Percentiles rank a stretch among this genome's conserved stretches.
phyloP scores from a whole-genome alignment of 441 rosid genomes.

The Sinapis alba region DNA sequence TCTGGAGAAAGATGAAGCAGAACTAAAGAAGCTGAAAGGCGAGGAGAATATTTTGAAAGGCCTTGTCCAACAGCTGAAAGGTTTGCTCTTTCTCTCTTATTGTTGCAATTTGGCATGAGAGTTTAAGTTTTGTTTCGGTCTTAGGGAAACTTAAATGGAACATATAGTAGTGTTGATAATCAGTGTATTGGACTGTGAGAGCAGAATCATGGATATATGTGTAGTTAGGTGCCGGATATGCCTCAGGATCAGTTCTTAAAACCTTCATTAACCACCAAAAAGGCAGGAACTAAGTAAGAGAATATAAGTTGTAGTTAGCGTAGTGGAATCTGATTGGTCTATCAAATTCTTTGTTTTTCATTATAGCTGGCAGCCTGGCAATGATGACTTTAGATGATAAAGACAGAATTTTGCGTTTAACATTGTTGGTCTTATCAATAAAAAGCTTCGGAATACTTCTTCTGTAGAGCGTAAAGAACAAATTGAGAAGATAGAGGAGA shows the following conservation, averaged over 20 bases:
- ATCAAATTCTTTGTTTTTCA: constrained; percentile 1
- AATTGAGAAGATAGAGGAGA: constrained; percentile 91
- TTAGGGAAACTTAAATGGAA: not conserved
- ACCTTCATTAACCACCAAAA: not conserved
- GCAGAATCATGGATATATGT: not conserved
- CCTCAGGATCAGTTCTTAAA: not conserved
- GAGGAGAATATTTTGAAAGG: constrained; percentile 80
- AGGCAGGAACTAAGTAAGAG: not conserved
- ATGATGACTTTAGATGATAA: not conserved
- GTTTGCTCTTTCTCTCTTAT: constrained; percentile 40
- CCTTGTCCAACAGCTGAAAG: constrained; percentile 85
- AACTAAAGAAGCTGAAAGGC: constrained; percentile 61
- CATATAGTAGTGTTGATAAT: not conserved
- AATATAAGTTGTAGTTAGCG: not conserved
- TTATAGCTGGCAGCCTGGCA: not conserved
- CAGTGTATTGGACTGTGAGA: constrained; percentile 9
- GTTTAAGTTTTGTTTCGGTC: constrained; percentile 3
- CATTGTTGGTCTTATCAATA: constrained; percentile 5
- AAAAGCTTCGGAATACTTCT: constrained; percentile 5
- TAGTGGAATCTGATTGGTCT: constrained; percentile 2
- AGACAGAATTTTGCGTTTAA: not conserved
- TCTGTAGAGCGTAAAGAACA: constrained; percentile 81
- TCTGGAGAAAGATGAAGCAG: constrained; percentile 75
- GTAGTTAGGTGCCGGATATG: constrained; percentile 11
- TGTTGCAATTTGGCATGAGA: not conserved